Evolutionary conservation across 805 yeast genomes (phyloP).

Genomic region (Myxozyma neglecta): DNA sequence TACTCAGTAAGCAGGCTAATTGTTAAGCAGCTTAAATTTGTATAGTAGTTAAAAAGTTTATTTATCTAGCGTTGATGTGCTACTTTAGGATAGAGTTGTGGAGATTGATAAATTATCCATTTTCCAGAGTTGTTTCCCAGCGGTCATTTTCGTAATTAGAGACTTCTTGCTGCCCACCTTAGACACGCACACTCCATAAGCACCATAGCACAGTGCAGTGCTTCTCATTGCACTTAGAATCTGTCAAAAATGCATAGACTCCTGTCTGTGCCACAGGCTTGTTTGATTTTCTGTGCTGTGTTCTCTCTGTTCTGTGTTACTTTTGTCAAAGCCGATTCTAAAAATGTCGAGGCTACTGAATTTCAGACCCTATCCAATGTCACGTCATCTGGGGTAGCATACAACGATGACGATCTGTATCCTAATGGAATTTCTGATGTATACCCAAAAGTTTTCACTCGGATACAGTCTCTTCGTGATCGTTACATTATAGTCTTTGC

Average conservation of each 20-base stretch:
- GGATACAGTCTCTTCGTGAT: conserved; percentile 8
- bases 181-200: too few relatives aligned
- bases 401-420: neutral
- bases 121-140: too few relatives aligned
- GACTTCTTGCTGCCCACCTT: too few relatives aligned
- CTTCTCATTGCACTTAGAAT: too few relatives aligned
- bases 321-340: neutral
- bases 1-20: too few relatives aligned
- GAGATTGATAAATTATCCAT: too few relatives aligned
- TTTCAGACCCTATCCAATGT: neutral
- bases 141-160: too few relatives aligned
- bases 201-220: too few relatives aligned
- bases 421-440: neutral
- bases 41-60: too few relatives aligned
- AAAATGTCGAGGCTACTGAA: neutral
- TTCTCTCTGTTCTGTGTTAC: neutral
- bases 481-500: conserved; percentile 18
- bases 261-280: neutral
- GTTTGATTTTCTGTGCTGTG: neutral
- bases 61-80: too few relatives aligned
- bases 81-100: too few relatives aligned
- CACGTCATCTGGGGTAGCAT: neutral
- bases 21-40: too few relatives aligned
- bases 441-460: conserved; percentile 2
- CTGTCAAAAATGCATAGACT: neutral